These are phyloP conservation scores for Epichloe coenophiala DNA, from an alignment of 2,329 filamentous ascomycete species.

Conservation along the genomic window DNA sequence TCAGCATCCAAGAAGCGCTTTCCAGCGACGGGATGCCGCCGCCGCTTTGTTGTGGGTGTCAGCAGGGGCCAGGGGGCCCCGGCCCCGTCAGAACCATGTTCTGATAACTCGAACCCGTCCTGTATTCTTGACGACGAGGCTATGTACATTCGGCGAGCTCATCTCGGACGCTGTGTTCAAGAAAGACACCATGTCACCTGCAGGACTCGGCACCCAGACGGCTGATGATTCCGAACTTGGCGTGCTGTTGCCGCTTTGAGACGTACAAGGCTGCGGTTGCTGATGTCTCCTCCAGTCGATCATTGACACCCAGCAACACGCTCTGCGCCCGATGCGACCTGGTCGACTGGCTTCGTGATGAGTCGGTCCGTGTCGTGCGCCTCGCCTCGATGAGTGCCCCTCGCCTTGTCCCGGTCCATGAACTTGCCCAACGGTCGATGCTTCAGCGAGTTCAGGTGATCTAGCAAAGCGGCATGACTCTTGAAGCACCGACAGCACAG, in stretches of 20 bases:
- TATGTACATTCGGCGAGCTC: neutral
- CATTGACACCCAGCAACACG: neutral
- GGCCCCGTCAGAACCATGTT: too few relatives aligned
- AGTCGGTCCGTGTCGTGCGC: conserved; percentile 4
- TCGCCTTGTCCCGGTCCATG: conserved; percentile 4
- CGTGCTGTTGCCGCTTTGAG: neutral
- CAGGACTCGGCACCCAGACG: neutral
- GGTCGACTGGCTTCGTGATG: neutral
- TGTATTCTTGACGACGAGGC: neutral
- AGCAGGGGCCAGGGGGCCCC: neutral
- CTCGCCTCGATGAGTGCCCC: conserved; percentile 1
- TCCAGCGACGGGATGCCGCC: neutral
- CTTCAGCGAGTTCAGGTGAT: conserved; percentile 1
- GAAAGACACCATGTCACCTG: neutral
- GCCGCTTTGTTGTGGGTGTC: neutral
- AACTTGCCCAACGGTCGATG: conserved; percentile 7
- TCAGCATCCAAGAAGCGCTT: neutral
- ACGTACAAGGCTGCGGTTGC: neutral
- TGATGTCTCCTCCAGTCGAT: neutral
- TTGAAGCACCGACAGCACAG: conserved; percentile 1
- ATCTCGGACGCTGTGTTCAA: neutral
- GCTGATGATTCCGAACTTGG: neutral
- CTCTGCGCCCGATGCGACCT: neutral
- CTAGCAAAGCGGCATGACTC: neutral
- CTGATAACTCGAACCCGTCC: too few relatives aligned